A percentile compares a stretch with the other conserved stretches of the same genome.
These are phyloP conservation scores for Aspergillus aculeatus DNA, from an alignment of 2,329 filamentous ascomycete species.

Conservation along the genomic window DNA sequence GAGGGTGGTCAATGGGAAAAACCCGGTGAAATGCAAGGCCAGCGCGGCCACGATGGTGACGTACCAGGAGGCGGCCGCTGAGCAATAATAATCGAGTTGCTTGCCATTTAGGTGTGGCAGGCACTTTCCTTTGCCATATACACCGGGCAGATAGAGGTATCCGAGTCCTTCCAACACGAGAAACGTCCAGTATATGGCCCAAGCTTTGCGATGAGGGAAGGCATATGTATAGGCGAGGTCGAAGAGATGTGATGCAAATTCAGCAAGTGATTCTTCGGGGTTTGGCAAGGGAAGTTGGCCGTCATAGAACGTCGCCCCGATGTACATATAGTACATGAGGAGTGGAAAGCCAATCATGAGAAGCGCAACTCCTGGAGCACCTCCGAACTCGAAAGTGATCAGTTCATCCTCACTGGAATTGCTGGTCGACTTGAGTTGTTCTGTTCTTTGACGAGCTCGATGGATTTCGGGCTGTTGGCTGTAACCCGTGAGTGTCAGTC, in stretches of 20 bases:
- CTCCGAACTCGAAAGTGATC: slow-evolving; percentile 71
- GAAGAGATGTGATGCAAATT: slow-evolving; percentile 70
- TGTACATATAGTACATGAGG: slow-evolving; percentile 99
- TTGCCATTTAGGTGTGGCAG: slow-evolving; percentile 76
- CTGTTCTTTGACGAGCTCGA: background rate
- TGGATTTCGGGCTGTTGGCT: background rate
- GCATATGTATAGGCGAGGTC: slow-evolving; percentile 76
- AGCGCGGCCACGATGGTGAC: slow-evolving; percentile 70
- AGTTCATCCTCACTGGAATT: background rate
- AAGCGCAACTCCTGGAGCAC: slow-evolving; percentile 68
- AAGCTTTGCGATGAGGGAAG: slow-evolving; percentile 76
- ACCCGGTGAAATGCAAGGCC: slow-evolving; percentile 71
- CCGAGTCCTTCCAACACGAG: slow-evolving; percentile 77
- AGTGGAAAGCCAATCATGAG: slow-evolving; percentile 89
- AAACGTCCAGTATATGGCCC: slow-evolving; percentile 93
- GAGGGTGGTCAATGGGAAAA: slow-evolving; percentile 84
- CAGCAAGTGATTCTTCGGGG: slow-evolving; percentile 61
- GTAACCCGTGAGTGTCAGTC: background rate
- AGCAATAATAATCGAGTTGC: slow-evolving; percentile 91
- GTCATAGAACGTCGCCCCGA: slow-evolving; percentile 87
- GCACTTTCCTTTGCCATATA: slow-evolving; percentile 84
- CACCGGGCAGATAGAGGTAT: slow-evolving; percentile 82
- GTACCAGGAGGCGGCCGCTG: slow-evolving; percentile 81
- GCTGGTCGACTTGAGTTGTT: background rate
- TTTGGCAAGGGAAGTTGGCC: slow-evolving; percentile 71